Percentiles rank a stretch among this genome's conserved stretches.
Conservation (phyloP, 345 rosid genomes). For the Pugionium cornutum region DNA sequence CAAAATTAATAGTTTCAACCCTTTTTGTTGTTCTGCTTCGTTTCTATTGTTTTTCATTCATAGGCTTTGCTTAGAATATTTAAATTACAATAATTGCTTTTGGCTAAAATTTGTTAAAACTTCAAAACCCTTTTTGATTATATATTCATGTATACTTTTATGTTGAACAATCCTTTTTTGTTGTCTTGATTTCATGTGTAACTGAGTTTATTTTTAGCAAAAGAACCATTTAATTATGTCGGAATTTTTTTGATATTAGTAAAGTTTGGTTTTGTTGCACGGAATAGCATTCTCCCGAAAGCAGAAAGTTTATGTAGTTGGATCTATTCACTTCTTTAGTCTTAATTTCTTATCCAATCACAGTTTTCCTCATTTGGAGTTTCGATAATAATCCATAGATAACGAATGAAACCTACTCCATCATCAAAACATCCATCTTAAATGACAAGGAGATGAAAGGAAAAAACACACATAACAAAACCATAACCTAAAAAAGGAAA, state of each 20-base stretch:
- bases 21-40: slow-evolving; percentile 22
- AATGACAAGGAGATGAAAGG: slow-evolving; percentile 27
- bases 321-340: slow-evolving; percentile 16
- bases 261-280: slow-evolving; percentile 17
- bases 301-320: slow-evolving; percentile 44
- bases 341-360: slow-evolving; percentile 23
- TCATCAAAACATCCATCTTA: slow-evolving; percentile 19
- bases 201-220: background rate
- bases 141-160: background rate
- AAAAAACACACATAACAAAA: background rate
- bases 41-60: background rate
- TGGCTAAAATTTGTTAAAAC: slow-evolving; percentile 26
- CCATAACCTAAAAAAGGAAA: slow-evolving; percentile 26
- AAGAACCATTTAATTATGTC: too few relatives aligned
- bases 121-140: slow-evolving; percentile 16
- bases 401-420: slow-evolving; percentile 37
- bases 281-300: slow-evolving; percentile 43
- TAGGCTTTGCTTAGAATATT: background rate
- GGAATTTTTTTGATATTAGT: background rate
- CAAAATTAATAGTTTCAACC: background rate
- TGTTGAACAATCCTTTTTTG: background rate
- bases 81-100: background rate
- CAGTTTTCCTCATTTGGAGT: slow-evolving; percentile 62
- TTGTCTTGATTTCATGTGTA: slow-evolving; percentile 38
- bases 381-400: slow-evolving; percentile 28